A percentile compares a stretch with the other conserved stretches of the same genome.
Conservation (phyloP, 768 basidiomycete genomes). For the Suillus tomentosus region DNA sequence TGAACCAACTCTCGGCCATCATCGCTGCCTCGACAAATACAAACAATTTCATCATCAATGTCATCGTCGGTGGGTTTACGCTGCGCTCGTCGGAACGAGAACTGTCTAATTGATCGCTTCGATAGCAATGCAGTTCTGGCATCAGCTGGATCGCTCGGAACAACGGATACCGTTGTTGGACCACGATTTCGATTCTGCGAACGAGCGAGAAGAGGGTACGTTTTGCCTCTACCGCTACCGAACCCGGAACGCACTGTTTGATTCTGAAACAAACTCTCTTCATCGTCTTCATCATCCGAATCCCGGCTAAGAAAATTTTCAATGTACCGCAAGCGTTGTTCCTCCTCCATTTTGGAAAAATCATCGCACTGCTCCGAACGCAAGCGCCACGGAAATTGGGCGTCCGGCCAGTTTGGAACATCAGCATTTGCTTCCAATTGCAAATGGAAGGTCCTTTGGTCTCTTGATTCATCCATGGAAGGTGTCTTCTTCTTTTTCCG, state of each 20-base stretch:
- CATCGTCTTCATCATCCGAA: constrained; percentile 53
- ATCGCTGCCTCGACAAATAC: constrained; percentile 66
- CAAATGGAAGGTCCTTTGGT: constrained; percentile 15
- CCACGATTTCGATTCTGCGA: constrained; percentile 28
- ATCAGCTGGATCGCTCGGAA: constrained; percentile 73
- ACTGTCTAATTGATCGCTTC: constrained; percentile 65
- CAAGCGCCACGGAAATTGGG: constrained; percentile 76
- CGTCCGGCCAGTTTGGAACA: constrained; percentile 77
- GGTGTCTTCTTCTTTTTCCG: constrained; percentile 54
- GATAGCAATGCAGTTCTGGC: constrained; percentile 73
- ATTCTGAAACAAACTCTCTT: constrained; percentile 19
- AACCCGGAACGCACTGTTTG: neutral
- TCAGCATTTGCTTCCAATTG: constrained; percentile 39
- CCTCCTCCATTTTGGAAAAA: constrained; percentile 52
- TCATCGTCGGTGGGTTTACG: constrained; percentile 45
- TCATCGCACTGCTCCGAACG: constrained; percentile 58
- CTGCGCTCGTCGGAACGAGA: constrained; percentile 50
- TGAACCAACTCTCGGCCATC: constrained; percentile 80
- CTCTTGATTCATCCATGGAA: constrained; percentile 23
- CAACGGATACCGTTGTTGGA: constrained; percentile 30
- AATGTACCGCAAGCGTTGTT: constrained; percentile 64
- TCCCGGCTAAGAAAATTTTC: constrained; percentile 74
- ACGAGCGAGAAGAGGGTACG: constrained; percentile 53
- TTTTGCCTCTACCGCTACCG: constrained; percentile 55
- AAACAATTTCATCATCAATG: constrained; percentile 53